Evolutionary conservation across 164 flowering plant genomes (phyloP).

Genomic region (Cinnamomum chago): DNA sequence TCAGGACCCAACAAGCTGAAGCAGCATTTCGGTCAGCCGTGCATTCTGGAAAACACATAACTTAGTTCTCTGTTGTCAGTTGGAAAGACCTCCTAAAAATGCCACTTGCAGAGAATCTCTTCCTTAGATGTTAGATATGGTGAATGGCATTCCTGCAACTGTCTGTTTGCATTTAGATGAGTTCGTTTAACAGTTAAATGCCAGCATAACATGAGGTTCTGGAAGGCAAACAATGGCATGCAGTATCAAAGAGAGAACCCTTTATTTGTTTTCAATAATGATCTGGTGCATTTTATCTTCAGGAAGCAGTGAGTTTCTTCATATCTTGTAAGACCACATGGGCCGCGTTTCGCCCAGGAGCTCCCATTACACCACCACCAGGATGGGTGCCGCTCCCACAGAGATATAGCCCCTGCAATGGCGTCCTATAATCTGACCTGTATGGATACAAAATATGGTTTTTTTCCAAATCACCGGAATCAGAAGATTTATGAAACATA

Average conservation of each 20-base stretch:
- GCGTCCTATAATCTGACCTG: slow-evolving; percentile 87
- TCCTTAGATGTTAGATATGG: background rate
- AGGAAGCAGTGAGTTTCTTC: slow-evolving; percentile 16
- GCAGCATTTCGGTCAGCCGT: background rate
- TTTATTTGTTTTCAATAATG: background rate
- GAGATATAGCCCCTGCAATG: slow-evolving; percentile 67
- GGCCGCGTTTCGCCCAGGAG: slow-evolving; percentile 95
- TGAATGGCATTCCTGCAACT: background rate
- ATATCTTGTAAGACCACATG: slow-evolving; percentile 66
- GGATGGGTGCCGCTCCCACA: slow-evolving; percentile 97
- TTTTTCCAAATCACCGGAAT: background rate
- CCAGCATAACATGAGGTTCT: background rate
- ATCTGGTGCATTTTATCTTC: background rate
- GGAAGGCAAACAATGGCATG: background rate
- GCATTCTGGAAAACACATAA: background rate
- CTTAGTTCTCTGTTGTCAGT: background rate
- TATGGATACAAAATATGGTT: slow-evolving; percentile 7
- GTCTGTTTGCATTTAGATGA: background rate
- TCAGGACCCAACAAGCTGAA: background rate
- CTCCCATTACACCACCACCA: slow-evolving; percentile 98
- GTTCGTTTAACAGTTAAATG: background rate
- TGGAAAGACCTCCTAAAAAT: background rate
- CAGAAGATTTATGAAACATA: background rate
- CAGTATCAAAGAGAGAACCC: background rate
- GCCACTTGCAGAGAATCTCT: background rate